These are phyloP conservation scores for Phalaenopsis hybrid DNA, from an alignment of 116 monocot genomes.

Conservation along the genomic window DNA sequence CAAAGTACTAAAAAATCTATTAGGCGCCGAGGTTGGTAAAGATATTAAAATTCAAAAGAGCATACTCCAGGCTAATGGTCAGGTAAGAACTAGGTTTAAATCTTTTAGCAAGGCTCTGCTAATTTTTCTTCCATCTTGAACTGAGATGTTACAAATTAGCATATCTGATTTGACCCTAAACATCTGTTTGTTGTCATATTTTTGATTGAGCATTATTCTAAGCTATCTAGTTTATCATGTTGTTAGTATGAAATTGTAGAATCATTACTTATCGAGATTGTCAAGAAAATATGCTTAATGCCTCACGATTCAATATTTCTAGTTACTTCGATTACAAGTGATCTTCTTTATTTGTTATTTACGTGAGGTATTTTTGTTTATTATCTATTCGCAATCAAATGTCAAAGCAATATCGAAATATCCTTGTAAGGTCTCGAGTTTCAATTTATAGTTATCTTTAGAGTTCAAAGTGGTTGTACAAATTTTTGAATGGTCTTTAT, in stretches of 20 bases:
- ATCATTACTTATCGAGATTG: neutral
- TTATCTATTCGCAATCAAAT: neutral
- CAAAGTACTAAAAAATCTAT: constrained; percentile 7
- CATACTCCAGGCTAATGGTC: constrained; percentile 66
- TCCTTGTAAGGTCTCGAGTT: neutral
- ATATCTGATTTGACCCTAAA: neutral
- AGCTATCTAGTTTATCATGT: neutral
- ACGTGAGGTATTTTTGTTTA: neutral
- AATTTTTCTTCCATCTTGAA: neutral
- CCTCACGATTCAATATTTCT: neutral
- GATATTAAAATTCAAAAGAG: constrained; percentile 83
- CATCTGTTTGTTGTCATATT: neutral
- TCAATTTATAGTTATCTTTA: neutral
- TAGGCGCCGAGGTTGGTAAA: constrained; percentile 83
- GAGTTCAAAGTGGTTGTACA: neutral
- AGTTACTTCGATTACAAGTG: neutral
- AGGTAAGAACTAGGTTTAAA: constrained; percentile 36
- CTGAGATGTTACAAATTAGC: neutral
- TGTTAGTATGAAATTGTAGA: neutral
- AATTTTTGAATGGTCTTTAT: neutral
- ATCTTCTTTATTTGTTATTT: neutral
- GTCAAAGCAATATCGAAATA: neutral
- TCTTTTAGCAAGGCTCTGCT: neutral
- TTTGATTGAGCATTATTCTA: neutral
- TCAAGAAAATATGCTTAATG: neutral